These are phyloP conservation scores for Papilionanthe hybrid DNA, from an alignment of 116 monocot genomes.

Conservation along the genomic window DNA sequence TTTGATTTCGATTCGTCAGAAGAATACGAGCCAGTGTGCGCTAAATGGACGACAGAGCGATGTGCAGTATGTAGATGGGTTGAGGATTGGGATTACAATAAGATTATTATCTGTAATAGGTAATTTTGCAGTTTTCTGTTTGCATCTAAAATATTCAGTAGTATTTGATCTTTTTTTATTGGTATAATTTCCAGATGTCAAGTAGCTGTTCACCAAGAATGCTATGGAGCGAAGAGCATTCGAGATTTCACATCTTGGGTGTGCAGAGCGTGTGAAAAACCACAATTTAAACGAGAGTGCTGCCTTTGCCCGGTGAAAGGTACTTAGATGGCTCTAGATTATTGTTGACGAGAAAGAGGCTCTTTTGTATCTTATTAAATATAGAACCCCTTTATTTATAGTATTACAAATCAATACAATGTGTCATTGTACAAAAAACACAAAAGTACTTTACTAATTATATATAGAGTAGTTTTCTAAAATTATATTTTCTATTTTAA, in stretches of 20 bases:
- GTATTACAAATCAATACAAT: background rate
- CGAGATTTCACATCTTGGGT: slow-evolving; percentile 89
- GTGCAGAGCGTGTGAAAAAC: slow-evolving; percentile 88
- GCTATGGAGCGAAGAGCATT: slow-evolving; percentile 74
- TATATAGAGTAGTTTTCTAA: too few species aligned
- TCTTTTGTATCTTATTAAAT: background rate
- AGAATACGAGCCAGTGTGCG: slow-evolving; percentile 64
- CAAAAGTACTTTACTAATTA: background rate
- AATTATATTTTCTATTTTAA: too few species aligned
- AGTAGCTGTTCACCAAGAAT: slow-evolving; percentile 99
- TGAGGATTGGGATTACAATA: slow-evolving; percentile 97
- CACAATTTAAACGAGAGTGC: slow-evolving; percentile 56
- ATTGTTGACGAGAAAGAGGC: background rate
- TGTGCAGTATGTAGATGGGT: slow-evolving; percentile 98
- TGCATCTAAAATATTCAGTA: background rate
- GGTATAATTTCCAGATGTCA: slow-evolving; percentile 64
- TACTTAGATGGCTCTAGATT: slow-evolving; percentile 14
- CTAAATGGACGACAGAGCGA: slow-evolving; percentile 94
- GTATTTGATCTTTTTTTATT: background rate
- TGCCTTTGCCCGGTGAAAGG: slow-evolving; percentile 98
- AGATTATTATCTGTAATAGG: slow-evolving; percentile 98
- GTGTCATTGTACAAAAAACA: background rate
- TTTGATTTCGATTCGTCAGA: slow-evolving; percentile 31
- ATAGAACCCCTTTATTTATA: background rate
- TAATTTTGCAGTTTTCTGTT: slow-evolving; percentile 12